A percentile compares a stretch with the other conserved stretches of the same genome.
Evolutionary conservation across 1,284 basidiomycete genomes (phyloP).

Genomic region (Pseudozyma sp.): DNA sequence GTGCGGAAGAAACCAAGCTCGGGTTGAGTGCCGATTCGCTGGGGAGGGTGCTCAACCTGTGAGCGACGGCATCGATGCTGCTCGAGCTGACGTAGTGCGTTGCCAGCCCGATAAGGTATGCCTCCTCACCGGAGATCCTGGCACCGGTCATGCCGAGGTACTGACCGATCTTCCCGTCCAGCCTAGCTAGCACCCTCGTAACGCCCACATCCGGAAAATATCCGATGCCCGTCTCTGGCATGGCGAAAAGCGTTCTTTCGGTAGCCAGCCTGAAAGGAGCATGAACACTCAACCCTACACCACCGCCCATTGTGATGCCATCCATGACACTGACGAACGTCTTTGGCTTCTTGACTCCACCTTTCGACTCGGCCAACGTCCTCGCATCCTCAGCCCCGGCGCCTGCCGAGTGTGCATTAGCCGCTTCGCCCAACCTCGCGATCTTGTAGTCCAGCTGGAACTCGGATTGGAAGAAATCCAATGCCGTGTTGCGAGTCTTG

Average conservation of each 20-base stretch:
- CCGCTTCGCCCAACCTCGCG: slow-evolving; percentile 71
- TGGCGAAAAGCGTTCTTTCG: slow-evolving; percentile 86
- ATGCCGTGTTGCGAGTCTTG: slow-evolving; percentile 72
- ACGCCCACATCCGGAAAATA: slow-evolving; percentile 87
- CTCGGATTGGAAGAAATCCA: slow-evolving; percentile 92
- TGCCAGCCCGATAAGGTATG: slow-evolving; percentile 63
- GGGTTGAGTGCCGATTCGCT: slow-evolving; percentile 47
- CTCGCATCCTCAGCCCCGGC: slow-evolving; percentile 41
- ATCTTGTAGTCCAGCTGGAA: slow-evolving; percentile 90
- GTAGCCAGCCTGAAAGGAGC: slow-evolving; percentile 93
- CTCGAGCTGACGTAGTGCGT: slow-evolving; percentile 62
- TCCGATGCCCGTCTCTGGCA: slow-evolving; percentile 76
- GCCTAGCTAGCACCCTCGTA: slow-evolving; percentile 85
- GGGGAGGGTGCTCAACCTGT: slow-evolving; percentile 55
- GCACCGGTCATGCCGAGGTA: slow-evolving; percentile 89
- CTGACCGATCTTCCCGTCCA: slow-evolving; percentile 91
- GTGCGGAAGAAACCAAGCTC: slow-evolving; percentile 33
- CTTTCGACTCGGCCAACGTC: slow-evolving; percentile 40
- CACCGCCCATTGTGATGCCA: slow-evolving; percentile 84
- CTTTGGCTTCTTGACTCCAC: slow-evolving; percentile 68
- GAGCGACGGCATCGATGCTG: slow-evolving; percentile 49
- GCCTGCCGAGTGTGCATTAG: slow-evolving; percentile 72
- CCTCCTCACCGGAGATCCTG: slow-evolving; percentile 61
- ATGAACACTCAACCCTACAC: slow-evolving; percentile 88
- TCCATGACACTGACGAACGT: slow-evolving; percentile 86